Evolutionary conservation across 805 yeast genomes (phyloP).

Genomic region (Candida boleticola): DNA sequence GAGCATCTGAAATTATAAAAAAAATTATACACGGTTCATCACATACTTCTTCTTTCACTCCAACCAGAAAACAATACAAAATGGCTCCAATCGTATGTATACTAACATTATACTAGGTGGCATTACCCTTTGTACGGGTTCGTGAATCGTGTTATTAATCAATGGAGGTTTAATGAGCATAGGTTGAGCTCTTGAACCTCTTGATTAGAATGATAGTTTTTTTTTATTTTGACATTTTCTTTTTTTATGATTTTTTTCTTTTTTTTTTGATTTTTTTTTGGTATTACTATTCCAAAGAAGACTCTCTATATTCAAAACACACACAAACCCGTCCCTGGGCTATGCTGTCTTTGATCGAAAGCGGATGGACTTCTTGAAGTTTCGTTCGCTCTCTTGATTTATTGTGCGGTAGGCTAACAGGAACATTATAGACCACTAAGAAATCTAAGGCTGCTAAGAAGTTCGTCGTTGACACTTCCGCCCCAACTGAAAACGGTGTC

Average conservation of each 20-base stretch:
- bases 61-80: conserved; percentile 24
- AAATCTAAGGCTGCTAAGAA: conserved; percentile 70
- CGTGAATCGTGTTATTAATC: conserved; percentile 4
- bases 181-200: neutral
- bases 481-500: conserved; percentile 96
- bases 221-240: conserved; percentile 1
- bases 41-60: conserved; percentile 5
- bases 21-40: neutral
- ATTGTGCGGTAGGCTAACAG: conserved; percentile 75
- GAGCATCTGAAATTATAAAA: neutral
- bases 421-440: conserved; percentile 65
- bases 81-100: conserved; percentile 94
- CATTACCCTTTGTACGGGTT: conserved; percentile 37
- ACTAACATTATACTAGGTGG: conserved; percentile 23
- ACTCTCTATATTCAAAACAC: conserved; percentile 9
- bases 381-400: conserved; percentile 12
- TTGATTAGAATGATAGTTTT: neutral
- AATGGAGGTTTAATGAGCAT: neutral
- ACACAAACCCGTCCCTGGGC: conserved; percentile 46
- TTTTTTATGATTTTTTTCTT: neutral
- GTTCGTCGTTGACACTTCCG: conserved; percentile 93
- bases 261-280: conserved; percentile 4
- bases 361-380: conserved; percentile 8
- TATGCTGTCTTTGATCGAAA: conserved; percentile 42
- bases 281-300: neutral